Percentiles rank a stretch among this genome's conserved stretches.
These are phyloP conservation scores for Pichia inconspicua DNA, from an alignment of 1,139 yeast species.

Conservation along the genomic window DNA sequence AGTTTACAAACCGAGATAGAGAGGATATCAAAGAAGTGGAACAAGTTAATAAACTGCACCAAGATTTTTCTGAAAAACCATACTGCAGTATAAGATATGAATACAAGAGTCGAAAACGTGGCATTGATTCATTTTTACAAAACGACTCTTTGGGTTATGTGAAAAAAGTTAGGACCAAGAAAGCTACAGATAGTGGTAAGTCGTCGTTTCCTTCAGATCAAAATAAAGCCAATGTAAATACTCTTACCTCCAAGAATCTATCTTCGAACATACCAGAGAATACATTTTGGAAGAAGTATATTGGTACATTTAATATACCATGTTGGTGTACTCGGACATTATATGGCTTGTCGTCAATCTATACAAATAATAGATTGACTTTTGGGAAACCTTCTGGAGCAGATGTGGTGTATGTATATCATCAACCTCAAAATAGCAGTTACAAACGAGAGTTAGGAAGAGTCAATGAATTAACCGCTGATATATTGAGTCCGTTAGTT, in stretches of 20 bases:
- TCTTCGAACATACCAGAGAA: not conserved
- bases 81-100: constrained; percentile 3
- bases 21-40: not conserved
- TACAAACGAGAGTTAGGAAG: constrained; percentile 61
- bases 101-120: constrained; percentile 9
- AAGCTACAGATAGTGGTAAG: not conserved
- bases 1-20: not conserved
- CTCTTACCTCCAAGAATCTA: not conserved
- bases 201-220: not conserved
- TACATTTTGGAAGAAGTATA: constrained; percentile 28
- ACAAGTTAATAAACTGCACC: not conserved
- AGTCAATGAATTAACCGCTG: constrained; percentile 63
- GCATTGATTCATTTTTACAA: not conserved
- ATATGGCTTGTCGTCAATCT: constrained; percentile 34
- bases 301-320: constrained; percentile 66
- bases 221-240: not conserved
- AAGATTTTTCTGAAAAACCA: not conserved
- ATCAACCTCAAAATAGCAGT: constrained; percentile 12
- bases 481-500: constrained; percentile 59
- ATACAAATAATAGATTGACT: constrained; percentile 37
- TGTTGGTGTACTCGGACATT: constrained; percentile 86
- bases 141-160: constrained; percentile 4
- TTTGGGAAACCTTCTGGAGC: constrained; percentile 24
- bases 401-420: constrained; percentile 22
- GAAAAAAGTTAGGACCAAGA: not conserved